Evolutionary conservation across 2,329 filamentous ascomycete species (phyloP).

Genomic region (Pseudocercospora fijiensis): DNA sequence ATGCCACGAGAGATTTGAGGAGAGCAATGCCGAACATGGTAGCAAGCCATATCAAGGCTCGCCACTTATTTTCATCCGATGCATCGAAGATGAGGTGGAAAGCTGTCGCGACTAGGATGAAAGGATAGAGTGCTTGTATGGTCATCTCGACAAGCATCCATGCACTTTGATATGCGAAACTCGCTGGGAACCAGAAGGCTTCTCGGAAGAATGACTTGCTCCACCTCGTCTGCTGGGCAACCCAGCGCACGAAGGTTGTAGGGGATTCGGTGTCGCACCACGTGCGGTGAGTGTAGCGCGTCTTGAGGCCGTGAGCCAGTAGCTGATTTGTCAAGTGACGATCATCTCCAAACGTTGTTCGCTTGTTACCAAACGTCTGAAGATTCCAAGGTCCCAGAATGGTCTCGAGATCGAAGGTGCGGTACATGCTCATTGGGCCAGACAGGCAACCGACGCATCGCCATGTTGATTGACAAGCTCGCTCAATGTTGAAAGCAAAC

Average conservation of each 20-base stretch:
- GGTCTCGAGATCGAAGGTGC: slow-evolving; percentile 8
- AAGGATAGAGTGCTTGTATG: slow-evolving; percentile 3
- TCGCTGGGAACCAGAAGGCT: slow-evolving; percentile 8
- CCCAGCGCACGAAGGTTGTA: slow-evolving; percentile 11
- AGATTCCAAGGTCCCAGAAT: slow-evolving; percentile 9
- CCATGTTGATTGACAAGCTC: slow-evolving; percentile 10
- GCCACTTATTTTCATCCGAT: slow-evolving; percentile 3
- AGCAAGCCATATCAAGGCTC: slow-evolving; percentile 8
- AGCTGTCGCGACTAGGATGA: slow-evolving; percentile 6
- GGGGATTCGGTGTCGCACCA: slow-evolving; percentile 16
- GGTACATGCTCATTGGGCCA: slow-evolving; percentile 11
- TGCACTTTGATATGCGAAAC: slow-evolving; percentile 7
- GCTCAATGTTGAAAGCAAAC: slow-evolving; percentile 13
- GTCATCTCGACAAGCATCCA: slow-evolving; percentile 9
- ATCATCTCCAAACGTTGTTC: slow-evolving; percentile 6
- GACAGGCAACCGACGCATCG: slow-evolving; percentile 10
- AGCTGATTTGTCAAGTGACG: slow-evolving; percentile 10
- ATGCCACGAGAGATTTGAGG: slow-evolving; percentile 7
- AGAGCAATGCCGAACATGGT: slow-evolving; percentile 13
- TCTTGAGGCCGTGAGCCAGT: slow-evolving; percentile 3
- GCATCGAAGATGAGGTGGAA: slow-evolving; percentile 12
- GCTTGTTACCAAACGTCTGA: slow-evolving; percentile 9
- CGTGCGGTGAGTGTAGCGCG: slow-evolving; percentile 11
- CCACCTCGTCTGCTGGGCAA: slow-evolving; percentile 13
- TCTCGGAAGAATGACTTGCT: slow-evolving; percentile 14